A percentile compares a stretch with the other conserved stretches of the same genome.
These are phyloP conservation scores for Candida verbasci DNA, from an alignment of 805 yeast genomes.

Conservation along the genomic window DNA sequence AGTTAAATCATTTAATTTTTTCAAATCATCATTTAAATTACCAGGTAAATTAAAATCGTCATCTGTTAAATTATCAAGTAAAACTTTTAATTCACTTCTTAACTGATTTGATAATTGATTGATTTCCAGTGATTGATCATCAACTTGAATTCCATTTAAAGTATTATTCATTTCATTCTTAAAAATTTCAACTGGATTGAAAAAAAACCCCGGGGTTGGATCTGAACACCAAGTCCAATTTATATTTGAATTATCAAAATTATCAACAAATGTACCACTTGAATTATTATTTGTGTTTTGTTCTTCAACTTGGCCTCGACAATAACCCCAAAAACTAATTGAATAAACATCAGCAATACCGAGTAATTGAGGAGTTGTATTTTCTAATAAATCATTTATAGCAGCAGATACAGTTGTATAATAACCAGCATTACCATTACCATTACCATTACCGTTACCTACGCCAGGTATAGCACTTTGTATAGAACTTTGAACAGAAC, in stretches of 20 bases:
- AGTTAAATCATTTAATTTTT: conserved; percentile 42
- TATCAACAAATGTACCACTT: conserved; percentile 6
- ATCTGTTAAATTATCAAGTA: conserved; percentile 19
- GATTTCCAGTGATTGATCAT: conserved; percentile 19
- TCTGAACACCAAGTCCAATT: conserved; percentile 48
- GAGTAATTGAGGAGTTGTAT: conserved; percentile 23
- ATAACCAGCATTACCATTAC: conserved; percentile 6
- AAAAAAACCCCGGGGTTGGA: conserved; percentile 51
- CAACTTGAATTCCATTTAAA: conserved; percentile 18
- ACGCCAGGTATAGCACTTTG: background rate
- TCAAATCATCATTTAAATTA: conserved; percentile 43
- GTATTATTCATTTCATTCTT: conserved; percentile 25
- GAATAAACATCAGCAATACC: conserved; percentile 40
- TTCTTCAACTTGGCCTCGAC: conserved; percentile 23
- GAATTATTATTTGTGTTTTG: conserved; percentile 5
- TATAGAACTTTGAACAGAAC: conserved; percentile 3
- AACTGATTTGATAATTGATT: conserved; percentile 12
- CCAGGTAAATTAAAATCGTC: conserved; percentile 49
- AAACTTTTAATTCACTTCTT: conserved; percentile 17
- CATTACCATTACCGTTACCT: conserved; percentile 6
- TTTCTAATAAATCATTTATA: conserved; percentile 15
- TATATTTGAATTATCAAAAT: conserved; percentile 21
- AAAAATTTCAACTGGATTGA: conserved; percentile 46
- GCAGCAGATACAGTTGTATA: conserved; percentile 12
- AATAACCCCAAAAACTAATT: conserved; percentile 41